Conservation (phyloP, 2,329 filamentous ascomycete species). For the Rhynchosporium secalis region DNA sequence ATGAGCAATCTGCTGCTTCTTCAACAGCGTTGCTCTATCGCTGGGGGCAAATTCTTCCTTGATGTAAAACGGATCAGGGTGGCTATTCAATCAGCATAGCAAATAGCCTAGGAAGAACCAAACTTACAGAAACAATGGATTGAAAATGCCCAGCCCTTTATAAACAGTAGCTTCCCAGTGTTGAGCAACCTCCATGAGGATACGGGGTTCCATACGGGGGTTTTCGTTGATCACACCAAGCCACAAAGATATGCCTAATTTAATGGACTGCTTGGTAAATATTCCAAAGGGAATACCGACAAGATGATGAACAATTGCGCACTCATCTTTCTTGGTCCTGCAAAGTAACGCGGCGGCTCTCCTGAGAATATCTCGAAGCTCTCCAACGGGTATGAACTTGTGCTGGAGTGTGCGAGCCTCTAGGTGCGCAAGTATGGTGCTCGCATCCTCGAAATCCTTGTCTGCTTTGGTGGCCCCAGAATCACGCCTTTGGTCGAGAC, state of each 20-base stretch:
- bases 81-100: slow-evolving; percentile 47
- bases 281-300: slow-evolving; percentile 90
- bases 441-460: slow-evolving; percentile 57
- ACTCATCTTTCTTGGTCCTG: slow-evolving; percentile 71
- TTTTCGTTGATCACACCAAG: slow-evolving; percentile 97
- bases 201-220: slow-evolving; percentile 78
- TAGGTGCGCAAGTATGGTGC: slow-evolving; percentile 69
- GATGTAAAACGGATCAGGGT: slow-evolving; percentile 84
- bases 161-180: slow-evolving; percentile 88
- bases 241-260: slow-evolving; percentile 93
- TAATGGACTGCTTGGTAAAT: slow-evolving; percentile 94
- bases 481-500: slow-evolving; percentile 50
- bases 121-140: slow-evolving; percentile 61
- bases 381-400: slow-evolving; percentile 68
- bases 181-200: slow-evolving; percentile 83
- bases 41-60: slow-evolving; percentile 93
- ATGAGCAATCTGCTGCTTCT: slow-evolving; percentile 75
- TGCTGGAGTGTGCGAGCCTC: slow-evolving; percentile 69
- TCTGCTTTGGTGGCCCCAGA: slow-evolving; percentile 47
- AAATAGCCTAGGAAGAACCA: neutral
- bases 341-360: slow-evolving; percentile 86
- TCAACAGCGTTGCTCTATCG: slow-evolving; percentile 72
- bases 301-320: slow-evolving; percentile 79
- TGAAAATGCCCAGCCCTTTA: slow-evolving; percentile 79
- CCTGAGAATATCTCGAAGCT: slow-evolving; percentile 79